These are phyloP conservation scores for Schizosaccharomyces osmophilus DNA, from an alignment of 805 yeast genomes.

Conservation along the genomic window DNA sequence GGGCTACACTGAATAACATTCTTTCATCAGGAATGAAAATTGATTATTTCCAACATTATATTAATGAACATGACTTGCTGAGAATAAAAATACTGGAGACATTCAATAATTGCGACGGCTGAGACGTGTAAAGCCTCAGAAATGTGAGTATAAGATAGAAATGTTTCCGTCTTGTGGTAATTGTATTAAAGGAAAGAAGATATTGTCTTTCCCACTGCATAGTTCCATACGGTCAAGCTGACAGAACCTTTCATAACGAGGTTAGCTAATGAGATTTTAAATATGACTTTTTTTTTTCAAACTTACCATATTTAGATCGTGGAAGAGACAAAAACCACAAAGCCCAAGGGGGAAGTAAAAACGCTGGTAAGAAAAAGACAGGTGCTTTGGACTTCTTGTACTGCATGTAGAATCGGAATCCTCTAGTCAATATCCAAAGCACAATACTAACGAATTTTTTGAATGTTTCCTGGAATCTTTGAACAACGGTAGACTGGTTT, in stretches of 20 bases:
- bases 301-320: conserved; percentile 20
- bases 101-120: no score
- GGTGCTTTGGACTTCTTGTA: conserved; percentile 28
- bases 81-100: no score
- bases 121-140: no score
- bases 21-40: no score
- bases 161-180: no score
- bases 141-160: no score
- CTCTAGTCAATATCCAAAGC: conserved; percentile 18
- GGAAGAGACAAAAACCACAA: conserved; percentile 42
- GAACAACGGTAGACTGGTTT: conserved; percentile 11
- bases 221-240: conserved; percentile 3
- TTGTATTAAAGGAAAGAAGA: background rate
- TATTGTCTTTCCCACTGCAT: background rate
- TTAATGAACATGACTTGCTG: no score
- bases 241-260: background rate
- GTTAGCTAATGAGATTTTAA: background rate
- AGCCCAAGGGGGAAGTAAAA: conserved; percentile 28
- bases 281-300: background rate
- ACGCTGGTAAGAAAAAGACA: conserved; percentile 34
- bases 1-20: no score
- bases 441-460: conserved; percentile 17
- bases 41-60: no score
- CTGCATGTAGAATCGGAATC: conserved; percentile 21
- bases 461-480: conserved; percentile 5